Evolutionary conservation across 1,139 yeast genomes (phyloP).

Genomic region (Zygoascus sp.): DNA sequence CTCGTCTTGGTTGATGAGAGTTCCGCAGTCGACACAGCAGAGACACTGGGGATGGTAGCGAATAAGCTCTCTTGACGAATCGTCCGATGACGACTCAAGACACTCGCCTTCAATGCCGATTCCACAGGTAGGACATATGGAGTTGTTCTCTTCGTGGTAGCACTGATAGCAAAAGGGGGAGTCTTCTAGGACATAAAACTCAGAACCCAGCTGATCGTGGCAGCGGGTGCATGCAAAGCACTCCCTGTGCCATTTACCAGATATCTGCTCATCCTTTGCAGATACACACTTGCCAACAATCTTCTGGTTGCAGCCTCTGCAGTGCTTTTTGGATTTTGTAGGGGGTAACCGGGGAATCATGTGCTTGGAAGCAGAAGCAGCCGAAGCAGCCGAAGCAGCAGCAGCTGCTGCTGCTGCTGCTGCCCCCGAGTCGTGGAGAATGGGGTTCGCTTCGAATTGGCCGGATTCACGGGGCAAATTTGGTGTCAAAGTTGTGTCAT

Average conservation of each 20-base stretch:
- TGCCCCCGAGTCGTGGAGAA: too few relatives aligned
- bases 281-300: conserved; percentile 58
- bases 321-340: conserved; percentile 21
- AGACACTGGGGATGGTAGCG: conserved; percentile 35
- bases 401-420: too few relatives aligned
- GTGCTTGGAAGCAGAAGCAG: too few relatives aligned
- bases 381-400: too few relatives aligned
- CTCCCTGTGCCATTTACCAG: conserved; percentile 91
- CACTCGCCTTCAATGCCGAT: conserved; percentile 88
- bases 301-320: conserved; percentile 48
- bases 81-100: conserved; percentile 48
- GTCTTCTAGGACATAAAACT: conserved; percentile 77
- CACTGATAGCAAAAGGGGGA: conserved; percentile 73
- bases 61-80: conserved; percentile 7
- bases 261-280: conserved; percentile 73
- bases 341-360: too few relatives aligned
- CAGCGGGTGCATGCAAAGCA: conserved; percentile 80
- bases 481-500: neutral
- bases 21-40: conserved; percentile 32
- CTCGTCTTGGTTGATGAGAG: conserved; percentile 28
- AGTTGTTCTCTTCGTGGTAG: conserved; percentile 71
- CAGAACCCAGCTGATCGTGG: conserved; percentile 37
- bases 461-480: neutral
- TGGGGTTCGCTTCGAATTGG: neutral
- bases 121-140: conserved; percentile 67